Percentiles rank a stretch among this genome's conserved stretches.
phyloP scores from a whole-genome alignment of 2,329 filamentous ascomycete species.

The Stagonosporopsis rhizophila region DNA sequence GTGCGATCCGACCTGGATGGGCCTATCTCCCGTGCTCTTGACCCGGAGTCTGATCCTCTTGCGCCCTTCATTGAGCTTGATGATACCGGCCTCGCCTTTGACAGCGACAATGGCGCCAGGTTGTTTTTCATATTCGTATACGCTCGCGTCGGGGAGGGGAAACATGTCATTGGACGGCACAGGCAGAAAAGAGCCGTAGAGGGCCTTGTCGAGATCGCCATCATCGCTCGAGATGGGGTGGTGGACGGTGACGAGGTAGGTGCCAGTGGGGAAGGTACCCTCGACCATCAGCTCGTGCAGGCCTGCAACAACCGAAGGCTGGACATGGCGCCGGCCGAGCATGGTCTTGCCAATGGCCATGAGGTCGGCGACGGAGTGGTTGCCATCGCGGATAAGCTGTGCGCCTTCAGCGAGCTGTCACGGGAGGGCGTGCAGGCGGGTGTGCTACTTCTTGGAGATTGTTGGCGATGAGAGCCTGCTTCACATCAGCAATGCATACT shows the following conservation, averaged over 20 bases:
- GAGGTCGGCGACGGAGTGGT: slow-evolving; percentile 88
- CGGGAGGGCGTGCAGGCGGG: slow-evolving; percentile 9
- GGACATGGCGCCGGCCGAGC: slow-evolving; percentile 90
- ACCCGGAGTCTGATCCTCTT: slow-evolving; percentile 77
- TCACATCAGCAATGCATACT: background rate
- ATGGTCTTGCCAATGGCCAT: slow-evolving; percentile 91
- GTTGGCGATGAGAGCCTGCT: slow-evolving; percentile 79
- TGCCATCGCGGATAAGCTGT: slow-evolving; percentile 92
- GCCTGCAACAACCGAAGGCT: slow-evolving; percentile 79
- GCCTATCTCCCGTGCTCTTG: slow-evolving; percentile 85
- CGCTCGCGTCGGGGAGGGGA: slow-evolving; percentile 67
- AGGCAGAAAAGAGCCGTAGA: slow-evolving; percentile 92
- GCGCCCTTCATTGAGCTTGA: slow-evolving; percentile 76
- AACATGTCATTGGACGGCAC: slow-evolving; percentile 75
- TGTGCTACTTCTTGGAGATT: slow-evolving; percentile 80
- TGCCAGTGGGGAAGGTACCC: slow-evolving; percentile 88
- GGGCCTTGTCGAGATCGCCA: slow-evolving; percentile 81
- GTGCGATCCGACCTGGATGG: slow-evolving; percentile 90
- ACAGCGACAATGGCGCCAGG: slow-evolving; percentile 81
- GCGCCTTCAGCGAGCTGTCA: slow-evolving; percentile 31
- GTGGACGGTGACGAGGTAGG: slow-evolving; percentile 93
- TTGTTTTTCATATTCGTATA: slow-evolving; percentile 71
- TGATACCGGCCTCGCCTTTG: slow-evolving; percentile 67
- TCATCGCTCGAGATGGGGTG: slow-evolving; percentile 86
- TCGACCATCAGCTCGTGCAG: slow-evolving; percentile 90